These are phyloP conservation scores for Lactarius evosmus DNA, from an alignment of 768 basidiomycete genomes.

Conservation along the genomic window DNA sequence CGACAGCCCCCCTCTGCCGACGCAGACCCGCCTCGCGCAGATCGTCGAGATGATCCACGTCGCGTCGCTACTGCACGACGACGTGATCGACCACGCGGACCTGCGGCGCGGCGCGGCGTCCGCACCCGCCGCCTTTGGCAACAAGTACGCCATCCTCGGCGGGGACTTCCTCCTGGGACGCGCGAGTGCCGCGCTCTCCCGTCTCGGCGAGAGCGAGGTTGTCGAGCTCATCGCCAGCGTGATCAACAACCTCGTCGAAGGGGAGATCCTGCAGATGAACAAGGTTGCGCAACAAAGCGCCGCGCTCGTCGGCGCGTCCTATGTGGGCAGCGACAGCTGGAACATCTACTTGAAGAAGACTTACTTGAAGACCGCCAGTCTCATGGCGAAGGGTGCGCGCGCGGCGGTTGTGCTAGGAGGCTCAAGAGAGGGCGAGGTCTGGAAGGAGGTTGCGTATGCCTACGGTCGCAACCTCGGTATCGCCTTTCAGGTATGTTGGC, in stretches of 20 bases:
- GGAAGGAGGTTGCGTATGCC: constrained; percentile 88
- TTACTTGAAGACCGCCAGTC: constrained; percentile 86
- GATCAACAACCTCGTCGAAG: constrained; percentile 94
- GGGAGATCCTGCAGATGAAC: constrained; percentile 83
- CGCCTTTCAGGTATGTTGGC: constrained; percentile 78
- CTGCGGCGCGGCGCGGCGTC: constrained; percentile 67
- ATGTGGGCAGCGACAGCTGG: constrained; percentile 54
- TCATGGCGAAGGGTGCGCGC: constrained; percentile 85
- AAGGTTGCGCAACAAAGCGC: constrained; percentile 44
- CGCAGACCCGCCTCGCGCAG: constrained; percentile 89
- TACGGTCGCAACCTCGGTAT: constrained; percentile 90
- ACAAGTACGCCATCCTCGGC: constrained; percentile 90
- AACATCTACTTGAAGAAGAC: constrained; percentile 84
- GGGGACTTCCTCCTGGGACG: constrained; percentile 96
- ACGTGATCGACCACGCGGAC: constrained; percentile 72
- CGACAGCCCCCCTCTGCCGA: constrained; percentile 59
- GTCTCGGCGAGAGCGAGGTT: constrained; percentile 84
- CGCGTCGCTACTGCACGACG: constrained; percentile 90
- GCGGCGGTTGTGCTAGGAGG: constrained; percentile 89
- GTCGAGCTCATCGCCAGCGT: constrained; percentile 91
- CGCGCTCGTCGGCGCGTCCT: constrained; percentile 33
- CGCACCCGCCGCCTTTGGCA: constrained; percentile 77
- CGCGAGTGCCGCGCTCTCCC: constrained; percentile 80
- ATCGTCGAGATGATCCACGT: constrained; percentile 99
- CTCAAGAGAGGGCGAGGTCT: constrained; percentile 65